Base-by-base conservation (phyloP, 306 rosid genomes). In the Trifolium pratense region DNA sequence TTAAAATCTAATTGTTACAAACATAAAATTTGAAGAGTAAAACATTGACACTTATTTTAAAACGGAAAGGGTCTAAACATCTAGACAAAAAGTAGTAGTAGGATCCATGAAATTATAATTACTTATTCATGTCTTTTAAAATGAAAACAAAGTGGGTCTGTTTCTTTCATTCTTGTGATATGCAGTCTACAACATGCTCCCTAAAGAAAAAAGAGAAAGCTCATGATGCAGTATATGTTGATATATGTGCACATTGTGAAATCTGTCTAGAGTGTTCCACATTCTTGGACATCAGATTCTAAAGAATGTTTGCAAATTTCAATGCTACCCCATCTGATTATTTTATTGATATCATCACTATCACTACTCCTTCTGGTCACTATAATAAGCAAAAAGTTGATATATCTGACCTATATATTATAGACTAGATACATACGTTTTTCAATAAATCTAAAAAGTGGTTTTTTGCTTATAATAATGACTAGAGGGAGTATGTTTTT, bases 261-360 rank as follows among this genome's bases (percentile, higher is more conserved):
- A 63, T 61, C 62, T 42, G 46, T 71, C 69, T 14, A 52, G 32
- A 64, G 74, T 68, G 74, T 68, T 74, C 69, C 76, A 15, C 68
- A 61, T 81, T 75, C 79, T 59, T 81, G 70, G 75, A 43, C 58
- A 49, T 64, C 76, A 76, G 45, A 69, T 70, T 68, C 67, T 64
- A 76, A 77, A 63, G 85, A 80, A 85, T 88, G 86, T 71, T 75
- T 85, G 65, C 80, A 68, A 74, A 64, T 43, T 40, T 76, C 83
- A 60, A 86, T 40, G 86, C 74, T 43, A 62, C 66, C 53, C 78
- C 78, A 71, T 64, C 74, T 80, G 79, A 25, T 25, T 26, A 64
- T 66, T 79, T 84, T 78, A 78, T 42, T 80, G 79, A 68, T 66
- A 57, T 70, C 73, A 39, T 71, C 45, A 63, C 42, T 29, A 29